These are phyloP conservation scores for Metarhizium album DNA, from an alignment of 2,329 filamentous ascomycete genomes.

Conservation along the genomic window DNA sequence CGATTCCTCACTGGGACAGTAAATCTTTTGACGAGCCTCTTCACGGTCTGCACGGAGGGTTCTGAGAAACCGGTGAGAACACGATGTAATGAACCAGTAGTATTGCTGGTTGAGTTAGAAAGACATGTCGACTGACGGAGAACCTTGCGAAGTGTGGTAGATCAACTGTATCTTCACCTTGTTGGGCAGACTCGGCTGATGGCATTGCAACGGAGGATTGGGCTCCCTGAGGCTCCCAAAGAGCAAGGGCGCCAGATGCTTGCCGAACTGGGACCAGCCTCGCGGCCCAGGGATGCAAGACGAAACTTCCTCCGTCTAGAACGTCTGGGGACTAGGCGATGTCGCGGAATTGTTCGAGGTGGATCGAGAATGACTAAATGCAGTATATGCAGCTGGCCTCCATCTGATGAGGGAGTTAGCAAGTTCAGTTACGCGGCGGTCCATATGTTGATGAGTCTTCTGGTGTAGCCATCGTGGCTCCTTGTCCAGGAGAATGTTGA, in stretches of 20 bases:
- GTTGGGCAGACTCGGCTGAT: not conserved
- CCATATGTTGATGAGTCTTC: conserved; percentile 39
- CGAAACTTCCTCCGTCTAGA: conserved; percentile 2
- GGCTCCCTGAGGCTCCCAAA: not conserved
- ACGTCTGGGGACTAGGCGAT: conserved; percentile 2
- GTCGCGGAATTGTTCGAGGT: not conserved
- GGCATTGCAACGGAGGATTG: not conserved
- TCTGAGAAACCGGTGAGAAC: conserved; percentile 22
- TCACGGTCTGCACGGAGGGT: conserved; percentile 26
- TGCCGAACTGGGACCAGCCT: not conserved
- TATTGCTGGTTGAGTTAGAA: conserved; percentile 28
- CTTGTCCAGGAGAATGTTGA: conserved; percentile 45
- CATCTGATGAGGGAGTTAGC: conserved; percentile 26
- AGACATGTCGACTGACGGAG: conserved; percentile 25
- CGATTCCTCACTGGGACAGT: conserved; percentile 19
- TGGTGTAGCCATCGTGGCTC: conserved; percentile 48
- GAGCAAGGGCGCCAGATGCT: not conserved
- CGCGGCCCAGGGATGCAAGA: not conserved
- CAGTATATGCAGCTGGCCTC: not conserved
- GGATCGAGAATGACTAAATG: not conserved
- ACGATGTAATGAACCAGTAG: conserved; percentile 24
- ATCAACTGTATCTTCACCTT: not conserved
- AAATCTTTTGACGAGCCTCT: conserved; percentile 27
- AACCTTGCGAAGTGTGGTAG: conserved; percentile 14
- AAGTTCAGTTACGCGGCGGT: conserved; percentile 35